Evolutionary conservation across 2,329 filamentous ascomycete genomes (phyloP).

Genomic region (Colletotrichum nymphaeae): DNA sequence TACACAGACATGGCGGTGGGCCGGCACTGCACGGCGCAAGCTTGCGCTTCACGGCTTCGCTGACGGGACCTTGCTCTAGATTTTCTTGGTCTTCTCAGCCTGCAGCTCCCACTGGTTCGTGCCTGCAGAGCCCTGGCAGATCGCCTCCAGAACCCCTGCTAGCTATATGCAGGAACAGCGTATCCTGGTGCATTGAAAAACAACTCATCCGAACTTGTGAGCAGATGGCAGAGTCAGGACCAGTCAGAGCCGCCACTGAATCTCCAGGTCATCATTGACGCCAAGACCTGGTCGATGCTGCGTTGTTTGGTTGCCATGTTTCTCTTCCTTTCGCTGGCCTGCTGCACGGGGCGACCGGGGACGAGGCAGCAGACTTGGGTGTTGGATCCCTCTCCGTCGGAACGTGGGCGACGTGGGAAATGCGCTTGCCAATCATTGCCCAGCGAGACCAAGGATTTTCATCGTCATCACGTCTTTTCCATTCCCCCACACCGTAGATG

Average conservation of each 20-base stretch:
- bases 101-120: slow-evolving; percentile 36
- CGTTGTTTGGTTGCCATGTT: background rate
- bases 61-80: slow-evolving; percentile 14
- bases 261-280: background rate
- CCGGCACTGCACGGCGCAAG: slow-evolving; percentile 22
- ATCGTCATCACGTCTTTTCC: slow-evolving; percentile 9
- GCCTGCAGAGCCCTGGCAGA: slow-evolving; percentile 30
- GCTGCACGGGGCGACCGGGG: background rate
- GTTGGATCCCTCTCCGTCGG: slow-evolving; percentile 2
- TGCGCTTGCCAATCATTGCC: slow-evolving; percentile 29
- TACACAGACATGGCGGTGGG: slow-evolving; percentile 14
- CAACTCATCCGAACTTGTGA: slow-evolving; percentile 22
- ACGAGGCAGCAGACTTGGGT: background rate
- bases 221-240: slow-evolving; percentile 6
- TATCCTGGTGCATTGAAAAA: slow-evolving; percentile 20
- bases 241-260: background rate
- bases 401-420: slow-evolving; percentile 17
- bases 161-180: slow-evolving; percentile 36
- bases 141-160: slow-evolving; percentile 30
- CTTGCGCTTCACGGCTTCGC: slow-evolving; percentile 24
- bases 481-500: background rate
- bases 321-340: background rate
- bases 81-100: background rate
- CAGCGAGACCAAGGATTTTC: slow-evolving; percentile 1
- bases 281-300: slow-evolving; percentile 9